A percentile compares a stretch with the other conserved stretches of the same genome.
phyloP scores from a whole-genome alignment of 2,329 filamentous ascomycete genomes.

The Stylonectria norvegica region DNA sequence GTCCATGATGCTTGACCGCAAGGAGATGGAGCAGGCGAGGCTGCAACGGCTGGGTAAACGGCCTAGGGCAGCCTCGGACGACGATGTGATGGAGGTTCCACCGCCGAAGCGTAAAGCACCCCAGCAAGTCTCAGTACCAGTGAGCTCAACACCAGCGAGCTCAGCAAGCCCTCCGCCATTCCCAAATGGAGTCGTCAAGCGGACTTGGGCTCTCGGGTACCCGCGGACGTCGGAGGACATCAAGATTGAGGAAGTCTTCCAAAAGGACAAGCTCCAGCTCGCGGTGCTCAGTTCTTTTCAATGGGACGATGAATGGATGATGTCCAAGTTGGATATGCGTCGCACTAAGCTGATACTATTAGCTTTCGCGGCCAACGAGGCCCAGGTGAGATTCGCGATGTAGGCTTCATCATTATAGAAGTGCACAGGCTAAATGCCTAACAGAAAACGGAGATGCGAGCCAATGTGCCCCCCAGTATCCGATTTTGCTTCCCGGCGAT shows the following conservation, averaged over 20 bases:
- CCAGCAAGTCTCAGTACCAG: background rate
- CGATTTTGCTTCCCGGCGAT: slow-evolving; percentile 80
- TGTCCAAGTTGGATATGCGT: slow-evolving; percentile 63
- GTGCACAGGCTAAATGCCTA: background rate
- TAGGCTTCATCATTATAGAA: slow-evolving; percentile 1
- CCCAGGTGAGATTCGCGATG: slow-evolving; percentile 42
- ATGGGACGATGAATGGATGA: slow-evolving; percentile 78
- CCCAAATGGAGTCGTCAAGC: slow-evolving; percentile 67
- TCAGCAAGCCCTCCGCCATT: slow-evolving; percentile 36
- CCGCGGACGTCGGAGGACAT: slow-evolving; percentile 67
- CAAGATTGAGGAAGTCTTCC: slow-evolving; percentile 81
- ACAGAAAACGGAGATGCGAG: slow-evolving; percentile 45
- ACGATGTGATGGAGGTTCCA: slow-evolving; percentile 28
- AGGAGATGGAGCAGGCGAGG: slow-evolving; percentile 81
- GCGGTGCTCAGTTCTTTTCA: slow-evolving; percentile 85
- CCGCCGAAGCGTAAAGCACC: slow-evolving; percentile 25
- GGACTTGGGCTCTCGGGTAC: slow-evolving; percentile 70
- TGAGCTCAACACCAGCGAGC: slow-evolving; percentile 2
- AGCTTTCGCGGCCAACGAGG: slow-evolving; percentile 51
- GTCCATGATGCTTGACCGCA: slow-evolving; percentile 63
- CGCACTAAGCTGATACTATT: slow-evolving; percentile 62
- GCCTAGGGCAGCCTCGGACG: slow-evolving; percentile 22
- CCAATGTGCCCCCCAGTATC: slow-evolving; percentile 52
- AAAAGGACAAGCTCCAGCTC: slow-evolving; percentile 66
- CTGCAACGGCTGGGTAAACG: slow-evolving; percentile 65